Evolutionary conservation across 495 filamentous ascomycete species (phyloP).

Genomic region (Podospora sp.): DNA sequence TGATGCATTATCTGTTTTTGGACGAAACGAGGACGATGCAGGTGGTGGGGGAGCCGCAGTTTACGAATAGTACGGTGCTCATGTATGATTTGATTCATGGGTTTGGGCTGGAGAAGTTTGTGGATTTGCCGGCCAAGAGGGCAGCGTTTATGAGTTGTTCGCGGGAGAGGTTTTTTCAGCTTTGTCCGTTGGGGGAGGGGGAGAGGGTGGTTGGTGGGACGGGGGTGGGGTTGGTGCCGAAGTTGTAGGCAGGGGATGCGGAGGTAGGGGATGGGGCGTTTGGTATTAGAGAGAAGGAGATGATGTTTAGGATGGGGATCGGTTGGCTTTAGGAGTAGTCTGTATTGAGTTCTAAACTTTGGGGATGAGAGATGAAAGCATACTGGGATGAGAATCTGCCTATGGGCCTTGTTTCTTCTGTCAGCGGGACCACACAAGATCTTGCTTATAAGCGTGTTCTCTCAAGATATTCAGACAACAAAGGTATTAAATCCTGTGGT

Average conservation of each 20-base stretch:
- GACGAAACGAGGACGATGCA: conserved; percentile 66
- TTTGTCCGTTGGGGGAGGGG: conserved; percentile 60
- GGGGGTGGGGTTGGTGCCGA: conserved; percentile 48
- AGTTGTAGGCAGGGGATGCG: conserved; percentile 42
- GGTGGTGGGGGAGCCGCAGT: conserved; percentile 68
- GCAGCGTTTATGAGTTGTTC: conserved; percentile 62
- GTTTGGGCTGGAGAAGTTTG: conserved; percentile 64
- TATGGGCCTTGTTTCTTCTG: too few species aligned
- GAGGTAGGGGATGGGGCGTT: too few species aligned
- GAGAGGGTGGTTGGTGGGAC: conserved; percentile 52
- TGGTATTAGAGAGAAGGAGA: neutral
- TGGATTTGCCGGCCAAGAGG: conserved; percentile 68
- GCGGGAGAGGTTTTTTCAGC: conserved; percentile 69
- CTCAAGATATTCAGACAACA: too few species aligned
- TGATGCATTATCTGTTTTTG: conserved; percentile 71
- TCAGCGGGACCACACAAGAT: too few species aligned
- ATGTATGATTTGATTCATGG: conserved; percentile 69
- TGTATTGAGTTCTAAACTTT: too few species aligned
- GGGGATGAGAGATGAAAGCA: too few species aligned
- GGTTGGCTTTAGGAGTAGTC: neutral
- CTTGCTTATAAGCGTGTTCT: too few species aligned
- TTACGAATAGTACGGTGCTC: conserved; percentile 60
- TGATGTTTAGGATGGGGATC: neutral
- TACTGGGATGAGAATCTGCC: too few species aligned
- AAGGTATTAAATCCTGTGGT: too few species aligned